Evolutionary conservation across 306 rosid species (phyloP).

Genomic region (Cyamopsis tetragonoloba): DNA sequence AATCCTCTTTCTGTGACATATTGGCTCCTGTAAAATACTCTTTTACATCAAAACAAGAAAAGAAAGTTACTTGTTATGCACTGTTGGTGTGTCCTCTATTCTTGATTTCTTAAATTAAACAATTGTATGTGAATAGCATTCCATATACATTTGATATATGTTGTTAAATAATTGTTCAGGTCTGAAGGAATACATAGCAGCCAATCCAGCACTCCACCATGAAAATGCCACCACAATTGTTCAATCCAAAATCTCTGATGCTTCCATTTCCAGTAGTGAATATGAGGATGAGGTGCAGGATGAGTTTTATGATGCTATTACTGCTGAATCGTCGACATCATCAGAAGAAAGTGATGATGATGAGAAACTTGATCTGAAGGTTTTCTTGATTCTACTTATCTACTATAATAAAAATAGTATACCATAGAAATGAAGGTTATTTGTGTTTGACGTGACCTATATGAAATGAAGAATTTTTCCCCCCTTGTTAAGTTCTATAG

Average conservation of each 20-base stretch:
- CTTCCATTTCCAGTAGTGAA: constrained; percentile 48
- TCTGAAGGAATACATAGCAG: constrained; percentile 80
- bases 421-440: not conserved
- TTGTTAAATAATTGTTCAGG: constrained; percentile 49
- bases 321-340: constrained; percentile 63
- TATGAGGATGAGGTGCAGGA: constrained; percentile 70
- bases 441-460: constrained; percentile 11
- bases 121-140: constrained; percentile 4
- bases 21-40: not conserved
- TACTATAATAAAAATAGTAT: constrained; percentile 19
- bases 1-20: not conserved
- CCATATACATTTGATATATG: constrained; percentile 20
- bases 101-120: constrained; percentile 15
- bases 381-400: constrained; percentile 34
- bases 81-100: not conserved
- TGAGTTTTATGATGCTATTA: constrained; percentile 93
- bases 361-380: constrained; percentile 33
- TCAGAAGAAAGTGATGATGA: constrained; percentile 37
- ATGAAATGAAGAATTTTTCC: constrained; percentile 27
- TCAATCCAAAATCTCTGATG: constrained; percentile 59
- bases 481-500: constrained; percentile 11
- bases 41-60: constrained; percentile 3
- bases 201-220: constrained; percentile 66
- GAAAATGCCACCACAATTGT: constrained; percentile 55
- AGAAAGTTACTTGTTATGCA: not conserved